Evolutionary conservation across 139 green algal species (phyloP).

Genomic region (Yamagishiella unicocca): DNA sequence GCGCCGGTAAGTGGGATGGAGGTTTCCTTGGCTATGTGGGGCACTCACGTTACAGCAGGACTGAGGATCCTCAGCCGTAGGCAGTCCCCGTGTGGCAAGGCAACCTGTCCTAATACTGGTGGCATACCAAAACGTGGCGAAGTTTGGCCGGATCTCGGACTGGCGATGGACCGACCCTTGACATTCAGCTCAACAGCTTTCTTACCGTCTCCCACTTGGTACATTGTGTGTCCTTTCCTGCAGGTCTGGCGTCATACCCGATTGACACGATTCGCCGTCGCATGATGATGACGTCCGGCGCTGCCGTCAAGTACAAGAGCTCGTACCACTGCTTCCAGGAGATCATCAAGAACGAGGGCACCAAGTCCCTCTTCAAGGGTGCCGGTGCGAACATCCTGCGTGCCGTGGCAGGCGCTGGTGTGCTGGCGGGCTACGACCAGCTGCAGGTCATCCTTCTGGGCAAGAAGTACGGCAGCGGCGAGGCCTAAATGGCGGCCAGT

Average conservation of each 20-base stretch:
- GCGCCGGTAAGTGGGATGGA: conserved; percentile 48
- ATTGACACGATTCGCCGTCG: conserved; percentile 99
- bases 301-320: conserved; percentile 91
- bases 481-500: background rate
- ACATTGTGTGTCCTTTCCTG: conserved; percentile 31
- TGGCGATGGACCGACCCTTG: too few species aligned
- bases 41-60: too few species aligned
- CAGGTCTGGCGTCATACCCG: conserved; percentile 95
- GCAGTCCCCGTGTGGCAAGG: too few species aligned
- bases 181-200: too few species aligned
- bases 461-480: conserved; percentile 67
- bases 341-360: conserved; percentile 93
- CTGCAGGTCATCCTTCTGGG: conserved; percentile 63
- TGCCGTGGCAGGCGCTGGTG: conserved; percentile 70
- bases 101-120: too few species aligned
- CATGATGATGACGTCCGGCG: conserved; percentile 99
- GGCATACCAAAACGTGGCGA: too few species aligned
- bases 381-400: conserved; percentile 85
- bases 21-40: background rate
- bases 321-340: conserved; percentile 95
- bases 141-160: too few species aligned
- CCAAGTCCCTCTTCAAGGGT: conserved; percentile 97
- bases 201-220: too few species aligned
- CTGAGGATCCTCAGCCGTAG: too few species aligned
- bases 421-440: conserved; percentile 73